Evolutionary conservation across 331 rosid species (phyloP), one percentile per base, ranked within the genome.

Genomic region (Malus hybrid): DNA sequence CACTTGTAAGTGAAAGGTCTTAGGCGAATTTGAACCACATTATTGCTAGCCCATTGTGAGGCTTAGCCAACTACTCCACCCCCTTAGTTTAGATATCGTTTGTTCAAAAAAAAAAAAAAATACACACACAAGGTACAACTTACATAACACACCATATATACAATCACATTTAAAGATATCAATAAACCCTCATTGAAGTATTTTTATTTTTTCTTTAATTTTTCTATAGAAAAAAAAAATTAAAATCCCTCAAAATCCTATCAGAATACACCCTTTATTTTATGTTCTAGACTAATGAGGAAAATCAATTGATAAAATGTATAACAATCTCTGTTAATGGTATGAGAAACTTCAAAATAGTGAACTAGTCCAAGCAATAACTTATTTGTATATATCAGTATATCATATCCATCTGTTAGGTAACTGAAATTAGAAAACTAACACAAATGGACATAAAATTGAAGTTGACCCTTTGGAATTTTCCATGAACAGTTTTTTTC

Each of bases 391-490:
- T 7, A 9, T 19, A n/a, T 14, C 22, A 27, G 22, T 52, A 18
- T 52, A 8, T 54, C 16, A 46, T 73, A 27, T 27, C 15, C 1
- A 14, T 39, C 36, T 27, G 76, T 78, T 64, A 63, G 81, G 81
- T 63, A 34, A 48, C 34, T 27, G 66, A 64, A 71, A 44, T 22
- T 62, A 36, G 71, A 70, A 78, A 78, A 64, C 42, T 13, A 15
- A 62, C n/a, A 31, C 65, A 42, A 13, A 28, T 73, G 24, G 46
- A 66, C 16, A 44, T 64, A 46, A 61, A 77, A 52, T 52, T 60
- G 63, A 77, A 59, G 14, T 76, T 72, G 69, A 59, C 31, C 28
- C 34, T n/a, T 19, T 57, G 62, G 79, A 55, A 39, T 36, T 67
- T 55, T 76, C 48, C 67, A 19, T 34, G 28, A 69, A 61, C 50